Conservation (phyloP, 495 filamentous ascomycete species). For the Trichoderma gamsii region DNA sequence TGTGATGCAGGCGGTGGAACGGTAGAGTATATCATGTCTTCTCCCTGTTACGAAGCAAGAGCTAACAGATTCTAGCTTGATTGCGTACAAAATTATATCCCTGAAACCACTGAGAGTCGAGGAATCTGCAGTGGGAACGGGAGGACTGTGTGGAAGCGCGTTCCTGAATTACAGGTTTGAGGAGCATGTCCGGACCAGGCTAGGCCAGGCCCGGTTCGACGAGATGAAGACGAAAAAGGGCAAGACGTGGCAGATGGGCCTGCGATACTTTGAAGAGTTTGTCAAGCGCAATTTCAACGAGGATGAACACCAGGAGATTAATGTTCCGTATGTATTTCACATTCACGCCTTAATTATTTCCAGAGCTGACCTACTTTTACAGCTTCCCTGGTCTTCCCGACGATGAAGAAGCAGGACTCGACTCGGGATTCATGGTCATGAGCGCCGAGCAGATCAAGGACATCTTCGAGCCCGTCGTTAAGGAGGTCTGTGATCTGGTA, state of each 20-base stretch:
- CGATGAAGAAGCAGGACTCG: constrained; percentile 53
- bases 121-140: constrained; percentile 61
- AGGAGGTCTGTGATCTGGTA: constrained; percentile 55
- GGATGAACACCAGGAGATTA: constrained; percentile 62
- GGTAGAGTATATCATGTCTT: constrained; percentile 41
- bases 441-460: constrained; percentile 53
- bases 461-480: constrained; percentile 62
- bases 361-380: not conserved
- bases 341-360: not conserved
- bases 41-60: constrained; percentile 20
- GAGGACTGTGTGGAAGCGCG: constrained; percentile 60
- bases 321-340: constrained; percentile 48
- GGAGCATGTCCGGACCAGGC: constrained; percentile 54
- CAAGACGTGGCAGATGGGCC: constrained; percentile 68
- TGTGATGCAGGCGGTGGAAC: constrained; percentile 78
- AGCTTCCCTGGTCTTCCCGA: constrained; percentile 66
- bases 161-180: constrained; percentile 67
- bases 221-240: constrained; percentile 54
- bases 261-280: constrained; percentile 60
- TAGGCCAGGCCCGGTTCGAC: constrained; percentile 52
- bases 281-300: constrained; percentile 71
- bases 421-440: constrained; percentile 61
- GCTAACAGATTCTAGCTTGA: constrained; percentile 43
- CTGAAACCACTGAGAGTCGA: constrained; percentile 53
- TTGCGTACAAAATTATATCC: constrained; percentile 60